phyloP scores from a whole-genome alignment of 768 basidiomycete species.

The Mycena polygramma region DNA sequence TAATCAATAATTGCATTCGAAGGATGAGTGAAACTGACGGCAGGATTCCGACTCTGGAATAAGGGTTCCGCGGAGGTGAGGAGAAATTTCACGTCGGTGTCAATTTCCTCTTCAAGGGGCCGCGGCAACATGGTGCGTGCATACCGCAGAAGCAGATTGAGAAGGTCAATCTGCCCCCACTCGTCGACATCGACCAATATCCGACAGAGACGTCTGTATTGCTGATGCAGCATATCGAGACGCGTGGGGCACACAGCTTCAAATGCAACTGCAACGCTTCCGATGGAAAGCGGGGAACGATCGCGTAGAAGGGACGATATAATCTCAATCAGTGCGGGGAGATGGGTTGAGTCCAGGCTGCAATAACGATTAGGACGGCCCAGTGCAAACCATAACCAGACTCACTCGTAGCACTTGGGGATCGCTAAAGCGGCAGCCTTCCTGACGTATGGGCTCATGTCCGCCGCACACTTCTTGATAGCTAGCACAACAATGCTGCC shows the following conservation, averaged over 20 bases:
- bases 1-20: slow-evolving; percentile 10
- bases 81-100: slow-evolving; percentile 83
- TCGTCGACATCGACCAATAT: slow-evolving; percentile 94
- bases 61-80: slow-evolving; percentile 80
- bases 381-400: slow-evolving; percentile 6
- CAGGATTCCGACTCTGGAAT: slow-evolving; percentile 89
- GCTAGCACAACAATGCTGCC: slow-evolving; percentile 87
- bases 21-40: slow-evolving; percentile 63
- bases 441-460: slow-evolving; percentile 94
- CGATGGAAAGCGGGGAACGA: slow-evolving; percentile 88
- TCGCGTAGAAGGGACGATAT: slow-evolving; percentile 76
- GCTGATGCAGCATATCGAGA: slow-evolving; percentile 88
- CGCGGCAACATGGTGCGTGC: slow-evolving; percentile 85
- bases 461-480: slow-evolving; percentile 92
- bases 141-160: slow-evolving; percentile 86
- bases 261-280: slow-evolving; percentile 89
- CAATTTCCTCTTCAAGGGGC: slow-evolving; percentile 73
- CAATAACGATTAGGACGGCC: not conserved
- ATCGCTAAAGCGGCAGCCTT: slow-evolving; percentile 94
- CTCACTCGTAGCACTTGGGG: slow-evolving; percentile 82
- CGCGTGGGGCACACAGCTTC: slow-evolving; percentile 88
- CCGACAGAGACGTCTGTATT: slow-evolving; percentile 87
- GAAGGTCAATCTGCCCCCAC: slow-evolving; percentile 91
- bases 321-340: slow-evolving; percentile 77
- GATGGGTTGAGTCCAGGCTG: slow-evolving; percentile 83